Base-by-base conservation (phyloP, 495 filamentous ascomycete species). In the Elasticomyces elasticus region DNA sequence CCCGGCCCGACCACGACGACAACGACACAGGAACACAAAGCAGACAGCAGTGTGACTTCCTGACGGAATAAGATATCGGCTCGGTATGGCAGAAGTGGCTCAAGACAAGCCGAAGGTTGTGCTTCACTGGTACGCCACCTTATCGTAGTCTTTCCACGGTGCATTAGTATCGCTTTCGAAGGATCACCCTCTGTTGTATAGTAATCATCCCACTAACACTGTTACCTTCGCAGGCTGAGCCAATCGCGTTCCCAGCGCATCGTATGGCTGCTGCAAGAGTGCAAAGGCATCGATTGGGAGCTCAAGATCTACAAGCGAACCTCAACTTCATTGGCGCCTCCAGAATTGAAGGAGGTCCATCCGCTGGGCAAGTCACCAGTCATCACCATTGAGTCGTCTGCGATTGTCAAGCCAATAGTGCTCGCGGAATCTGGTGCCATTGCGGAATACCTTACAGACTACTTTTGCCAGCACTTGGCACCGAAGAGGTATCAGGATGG, bases 191-290 rank as follows among this genome's bases (percentile, higher is more conserved):
- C 2, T 11, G 17, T 7, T 53, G 50, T 11, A 42, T 43, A 5
- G 24, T 12, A 5, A 20, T 22, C n/a, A 22, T 2, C 23, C 35
- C 35, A 27, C 23, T 28, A 23, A 45, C 42, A 45, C 3, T 45
- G 42, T 3, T 26, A 23, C 38, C 19, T 11, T 23, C 45, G 35
- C 56, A 87, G 86, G 86, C 82, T 89, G 49, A 75, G 87, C 50
- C 67, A 80, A 52, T 89, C 86, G 37, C 87, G 90, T 52, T 79
- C 86, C 48, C 87, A 95, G 56, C 82, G 88, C 43, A 85, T 95
- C 57, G 74, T 91, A 40, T 95, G 87, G 88, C 80, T 96, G 37
- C 79, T 95, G 47, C 85, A 92, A 68, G 89, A 92, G 59, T 80
- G 92, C 49, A 53, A 54, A 24, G 46, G 30, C 9, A 49, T 95